These are phyloP conservation scores for Ganoderma meredithae DNA, from an alignment of 1,284 basidiomycete genomes.

Conservation along the genomic window DNA sequence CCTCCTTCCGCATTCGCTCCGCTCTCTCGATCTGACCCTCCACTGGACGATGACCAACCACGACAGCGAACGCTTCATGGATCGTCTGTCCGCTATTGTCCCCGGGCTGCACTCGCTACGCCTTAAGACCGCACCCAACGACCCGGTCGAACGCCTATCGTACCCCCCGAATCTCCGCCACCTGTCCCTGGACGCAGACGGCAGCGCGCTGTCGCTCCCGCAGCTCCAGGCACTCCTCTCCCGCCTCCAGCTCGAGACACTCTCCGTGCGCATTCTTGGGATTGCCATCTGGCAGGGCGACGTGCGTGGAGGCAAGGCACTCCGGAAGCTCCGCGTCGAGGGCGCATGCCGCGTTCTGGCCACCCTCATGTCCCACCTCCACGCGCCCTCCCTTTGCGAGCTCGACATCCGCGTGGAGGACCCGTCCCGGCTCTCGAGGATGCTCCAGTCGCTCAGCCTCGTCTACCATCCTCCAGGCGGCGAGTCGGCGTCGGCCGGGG, in stretches of 20 bases:
- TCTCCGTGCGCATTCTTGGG: not conserved
- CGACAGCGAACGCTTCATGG: not conserved
- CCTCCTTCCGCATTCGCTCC: not conserved
- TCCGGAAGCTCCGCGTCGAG: slow-evolving; percentile 1
- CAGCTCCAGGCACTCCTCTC: not conserved
- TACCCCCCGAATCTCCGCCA: slow-evolving; percentile 3
- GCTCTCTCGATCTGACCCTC: not conserved
- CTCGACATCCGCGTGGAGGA: not conserved
- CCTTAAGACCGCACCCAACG: not conserved
- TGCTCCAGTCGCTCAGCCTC: not conserved
- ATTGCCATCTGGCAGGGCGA: not conserved
- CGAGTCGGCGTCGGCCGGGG: not conserved
- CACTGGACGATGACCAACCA: not conserved
- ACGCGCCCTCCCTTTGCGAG: not conserved
- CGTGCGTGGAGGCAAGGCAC: not conserved
- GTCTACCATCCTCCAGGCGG: not conserved
- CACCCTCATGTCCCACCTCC: not conserved
- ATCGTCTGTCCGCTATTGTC: not conserved
- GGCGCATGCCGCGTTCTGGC: not conserved
- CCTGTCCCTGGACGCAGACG: not conserved
- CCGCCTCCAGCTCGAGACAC: not conserved
- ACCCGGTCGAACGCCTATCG: not conserved
- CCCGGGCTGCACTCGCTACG: not conserved
- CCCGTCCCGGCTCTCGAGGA: not conserved
- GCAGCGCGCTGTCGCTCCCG: not conserved